Evolutionary conservation across 129 eudicot species (phyloP).

Genomic region (Scalesia atractyloides): DNA sequence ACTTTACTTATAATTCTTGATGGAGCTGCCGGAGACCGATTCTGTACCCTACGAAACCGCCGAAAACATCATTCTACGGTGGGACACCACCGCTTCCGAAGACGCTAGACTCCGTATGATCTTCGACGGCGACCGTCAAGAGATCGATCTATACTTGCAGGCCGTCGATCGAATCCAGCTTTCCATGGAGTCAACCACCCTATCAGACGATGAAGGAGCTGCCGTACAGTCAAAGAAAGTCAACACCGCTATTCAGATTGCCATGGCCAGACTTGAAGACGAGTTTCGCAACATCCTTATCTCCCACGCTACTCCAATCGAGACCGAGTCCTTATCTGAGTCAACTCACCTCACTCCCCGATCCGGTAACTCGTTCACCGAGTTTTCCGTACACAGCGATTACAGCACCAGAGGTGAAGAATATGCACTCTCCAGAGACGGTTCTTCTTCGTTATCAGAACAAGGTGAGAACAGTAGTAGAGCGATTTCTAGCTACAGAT

Average conservation of each 20-base stretch:
- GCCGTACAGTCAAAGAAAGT: slow-evolving; percentile 31
- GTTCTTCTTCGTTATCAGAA: slow-evolving; percentile 21
- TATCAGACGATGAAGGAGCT: slow-evolving; percentile 31
- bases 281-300: slow-evolving; percentile 64
- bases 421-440: slow-evolving; percentile 21
- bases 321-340: slow-evolving; percentile 46
- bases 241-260: slow-evolving; percentile 56
- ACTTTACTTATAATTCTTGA: too few species aligned
- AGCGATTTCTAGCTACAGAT: slow-evolving; percentile 42
- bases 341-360: slow-evolving; percentile 22
- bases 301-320: slow-evolving; percentile 48
- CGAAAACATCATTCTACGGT: slow-evolving; percentile 66
- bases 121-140: slow-evolving; percentile 60
- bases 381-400: slow-evolving; percentile 19
- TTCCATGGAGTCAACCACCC: slow-evolving; percentile 48
- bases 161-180: slow-evolving; percentile 67
- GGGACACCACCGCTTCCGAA: slow-evolving; percentile 71
- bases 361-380: slow-evolving; percentile 18
- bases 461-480: slow-evolving; percentile 27
- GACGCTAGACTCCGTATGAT: slow-evolving; percentile 65
- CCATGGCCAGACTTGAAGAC: slow-evolving; percentile 80
- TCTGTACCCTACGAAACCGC: slow-evolving; percentile 44
- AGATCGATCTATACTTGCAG: slow-evolving; percentile 55
- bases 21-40: slow-evolving; percentile 50
- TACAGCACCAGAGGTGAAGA: slow-evolving; percentile 26